Percentiles rank a stretch among this genome's conserved stretches.
Evolutionary conservation across 2,329 filamentous ascomycete species (phyloP).

Genomic region (Mollisiaceae sp.): DNA sequence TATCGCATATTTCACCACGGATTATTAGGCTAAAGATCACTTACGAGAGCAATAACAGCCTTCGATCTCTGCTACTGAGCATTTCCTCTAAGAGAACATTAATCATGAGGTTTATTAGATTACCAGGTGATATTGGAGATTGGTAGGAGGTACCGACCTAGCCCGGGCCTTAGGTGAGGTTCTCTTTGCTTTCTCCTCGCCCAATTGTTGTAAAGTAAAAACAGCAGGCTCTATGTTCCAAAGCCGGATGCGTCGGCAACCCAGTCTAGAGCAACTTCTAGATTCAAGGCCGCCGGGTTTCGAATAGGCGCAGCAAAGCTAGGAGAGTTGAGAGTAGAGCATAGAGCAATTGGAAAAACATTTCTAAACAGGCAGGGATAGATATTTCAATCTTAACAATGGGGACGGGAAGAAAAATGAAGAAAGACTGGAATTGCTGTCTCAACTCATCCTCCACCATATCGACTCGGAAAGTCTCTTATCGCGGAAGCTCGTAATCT

Average conservation of each 20-base stretch:
- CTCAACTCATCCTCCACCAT: conserved; percentile 5
- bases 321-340: neutral
- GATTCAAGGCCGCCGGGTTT: neutral
- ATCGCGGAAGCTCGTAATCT: neutral
- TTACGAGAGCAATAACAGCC: too few relatives aligned
- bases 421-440: neutral
- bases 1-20: too few relatives aligned
- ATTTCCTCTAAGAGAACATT: too few relatives aligned
- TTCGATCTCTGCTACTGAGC: too few relatives aligned
- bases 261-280: neutral
- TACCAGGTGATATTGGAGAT: too few relatives aligned
- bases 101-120: too few relatives aligned
- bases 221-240: conserved; percentile 5
- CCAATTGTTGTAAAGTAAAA: too few relatives aligned
- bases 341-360: neutral
- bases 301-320: neutral
- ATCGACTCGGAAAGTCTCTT: neutral
- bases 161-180: too few relatives aligned
- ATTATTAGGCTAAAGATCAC: too few relatives aligned
- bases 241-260: neutral
- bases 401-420: neutral
- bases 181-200: too few relatives aligned
- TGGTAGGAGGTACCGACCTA: too few relatives aligned
- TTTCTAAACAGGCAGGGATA: neutral
- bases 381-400: neutral